A percentile compares a stretch with the other conserved stretches of the same genome.
phyloP scores from a whole-genome alignment of 495 filamentous ascomycete species.

The Podospora australis region DNA sequence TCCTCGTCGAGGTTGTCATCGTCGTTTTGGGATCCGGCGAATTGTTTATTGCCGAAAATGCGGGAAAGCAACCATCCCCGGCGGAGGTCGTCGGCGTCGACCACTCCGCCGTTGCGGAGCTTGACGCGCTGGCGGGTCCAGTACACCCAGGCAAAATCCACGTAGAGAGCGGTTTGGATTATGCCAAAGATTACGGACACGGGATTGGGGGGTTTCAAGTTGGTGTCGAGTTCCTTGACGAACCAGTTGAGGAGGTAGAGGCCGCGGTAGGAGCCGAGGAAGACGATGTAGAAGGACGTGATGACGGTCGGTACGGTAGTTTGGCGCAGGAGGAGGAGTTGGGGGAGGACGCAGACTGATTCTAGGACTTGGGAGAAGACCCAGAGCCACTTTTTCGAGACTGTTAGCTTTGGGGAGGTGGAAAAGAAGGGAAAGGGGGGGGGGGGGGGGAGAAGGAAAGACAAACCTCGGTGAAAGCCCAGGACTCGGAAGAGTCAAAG shows the following conservation, averaged over 20 bases:
- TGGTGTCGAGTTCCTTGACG: slow-evolving; percentile 49
- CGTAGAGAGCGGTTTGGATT: slow-evolving; percentile 83
- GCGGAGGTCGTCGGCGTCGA: slow-evolving; percentile 85
- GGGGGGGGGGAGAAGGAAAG: background rate
- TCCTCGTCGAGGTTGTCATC: slow-evolving; percentile 41
- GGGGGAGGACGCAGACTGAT: slow-evolving; percentile 82
- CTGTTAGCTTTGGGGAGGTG: background rate
- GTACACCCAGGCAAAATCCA: slow-evolving; percentile 97
- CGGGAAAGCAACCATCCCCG: slow-evolving; percentile 67
- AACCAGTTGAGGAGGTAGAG: slow-evolving; percentile 96
- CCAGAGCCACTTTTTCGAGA: slow-evolving; percentile 56
- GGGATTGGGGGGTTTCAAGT: slow-evolving; percentile 57
- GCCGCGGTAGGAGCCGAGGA: slow-evolving; percentile 81
- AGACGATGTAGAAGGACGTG: slow-evolving; percentile 86
- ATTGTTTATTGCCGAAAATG: slow-evolving; percentile 45
- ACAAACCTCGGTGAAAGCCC: slow-evolving; percentile 53
- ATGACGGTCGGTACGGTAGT: slow-evolving; percentile 94
- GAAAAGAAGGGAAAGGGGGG: background rate
- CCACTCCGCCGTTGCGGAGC: slow-evolving; percentile 80
- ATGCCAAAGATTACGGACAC: slow-evolving; percentile 77
- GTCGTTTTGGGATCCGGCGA: slow-evolving; percentile 21
- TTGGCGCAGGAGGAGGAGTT: slow-evolving; percentile 84
- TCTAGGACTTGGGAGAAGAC: slow-evolving; percentile 87
- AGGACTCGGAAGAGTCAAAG: slow-evolving; percentile 38
- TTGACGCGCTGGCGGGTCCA: slow-evolving; percentile 90